These are phyloP conservation scores for Phytophthora cryptogea DNA, from an alignment of 352 stramenopile species.

Conservation along the genomic window DNA sequence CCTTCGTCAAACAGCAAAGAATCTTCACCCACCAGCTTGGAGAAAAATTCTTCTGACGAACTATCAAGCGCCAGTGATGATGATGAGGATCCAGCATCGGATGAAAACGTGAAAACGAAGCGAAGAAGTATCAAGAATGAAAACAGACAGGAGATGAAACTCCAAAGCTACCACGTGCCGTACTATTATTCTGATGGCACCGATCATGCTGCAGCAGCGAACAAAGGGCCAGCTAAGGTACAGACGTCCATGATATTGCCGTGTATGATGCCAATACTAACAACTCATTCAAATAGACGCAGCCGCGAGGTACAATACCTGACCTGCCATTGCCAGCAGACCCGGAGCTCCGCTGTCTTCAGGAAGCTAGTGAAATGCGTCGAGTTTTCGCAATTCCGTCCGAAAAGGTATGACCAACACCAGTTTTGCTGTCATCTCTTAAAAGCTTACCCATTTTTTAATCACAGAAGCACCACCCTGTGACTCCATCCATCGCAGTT, in stretches of 20 bases:
- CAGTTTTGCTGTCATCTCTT: neutral
- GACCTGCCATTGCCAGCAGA: slow-evolving; percentile 46
- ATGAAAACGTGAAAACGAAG: slow-evolving; percentile 12
- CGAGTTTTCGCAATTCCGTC: slow-evolving; percentile 29
- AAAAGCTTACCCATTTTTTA: neutral
- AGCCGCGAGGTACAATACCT: slow-evolving; percentile 52
- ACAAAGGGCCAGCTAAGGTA: slow-evolving; percentile 23
- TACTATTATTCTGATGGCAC: slow-evolving; percentile 29
- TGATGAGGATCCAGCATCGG: slow-evolving; percentile 8
- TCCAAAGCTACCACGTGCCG: slow-evolving; percentile 45
- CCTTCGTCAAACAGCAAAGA: slow-evolving; percentile 8
- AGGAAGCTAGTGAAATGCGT: slow-evolving; percentile 42
- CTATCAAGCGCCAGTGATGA: slow-evolving; percentile 25
- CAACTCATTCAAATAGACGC: slow-evolving; percentile 24
- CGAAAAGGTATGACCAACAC: slow-evolving; percentile 15
- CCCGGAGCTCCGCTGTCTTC: slow-evolving; percentile 58
- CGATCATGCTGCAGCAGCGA: neutral
- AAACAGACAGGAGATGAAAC: slow-evolving; percentile 18
- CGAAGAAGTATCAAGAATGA: slow-evolving; percentile 6
- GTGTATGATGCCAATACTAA: neutral
- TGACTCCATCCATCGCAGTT: neutral
- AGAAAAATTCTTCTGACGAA: slow-evolving; percentile 19
- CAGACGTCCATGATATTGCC: neutral
- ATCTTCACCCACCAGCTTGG: slow-evolving; percentile 1
- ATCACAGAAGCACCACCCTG: slow-evolving; percentile 1